phyloP scores from a whole-genome alignment of 768 basidiomycete genomes.

The Tricholoma flavovirens region DNA sequence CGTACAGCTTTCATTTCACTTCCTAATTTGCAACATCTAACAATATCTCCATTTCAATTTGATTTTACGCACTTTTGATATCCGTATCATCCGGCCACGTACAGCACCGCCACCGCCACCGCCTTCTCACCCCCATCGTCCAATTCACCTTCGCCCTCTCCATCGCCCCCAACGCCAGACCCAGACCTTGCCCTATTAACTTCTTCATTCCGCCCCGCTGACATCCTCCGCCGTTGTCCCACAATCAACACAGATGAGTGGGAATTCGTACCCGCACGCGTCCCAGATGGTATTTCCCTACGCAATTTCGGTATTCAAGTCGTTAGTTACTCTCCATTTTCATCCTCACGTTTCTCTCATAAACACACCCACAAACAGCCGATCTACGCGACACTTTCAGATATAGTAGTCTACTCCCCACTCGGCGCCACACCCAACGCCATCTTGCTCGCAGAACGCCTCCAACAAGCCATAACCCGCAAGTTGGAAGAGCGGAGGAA shows the following conservation, averaged over 20 bases:
- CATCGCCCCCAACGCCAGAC: neutral
- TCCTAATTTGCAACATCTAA: neutral
- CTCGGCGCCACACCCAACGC: constrained; percentile 54
- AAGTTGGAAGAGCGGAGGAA: constrained; percentile 46
- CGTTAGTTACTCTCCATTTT: constrained; percentile 50
- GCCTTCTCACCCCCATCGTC: no score
- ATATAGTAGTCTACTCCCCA: constrained; percentile 85
- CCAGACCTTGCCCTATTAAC: constrained; percentile 28
- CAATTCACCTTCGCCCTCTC: neutral
- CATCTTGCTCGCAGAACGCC: constrained; percentile 56
- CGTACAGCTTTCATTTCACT: neutral
- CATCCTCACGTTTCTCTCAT: neutral
- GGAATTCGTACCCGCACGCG: constrained; percentile 64
- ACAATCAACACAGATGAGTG: constrained; percentile 27
- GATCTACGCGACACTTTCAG: constrained; percentile 83
- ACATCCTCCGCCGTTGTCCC: constrained; percentile 29
- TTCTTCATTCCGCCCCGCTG: constrained; percentile 36
- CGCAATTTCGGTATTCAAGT: constrained; percentile 89
- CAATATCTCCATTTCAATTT: no score
- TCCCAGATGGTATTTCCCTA: constrained; percentile 78
- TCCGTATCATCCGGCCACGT: no score
- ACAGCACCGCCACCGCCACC: no score
- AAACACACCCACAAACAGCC: constrained; percentile 37
- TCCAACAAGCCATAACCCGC: constrained; percentile 54
- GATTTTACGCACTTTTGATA: no score